Conservation (phyloP, 148 eudicot species). For the Cornus florida region DNA sequence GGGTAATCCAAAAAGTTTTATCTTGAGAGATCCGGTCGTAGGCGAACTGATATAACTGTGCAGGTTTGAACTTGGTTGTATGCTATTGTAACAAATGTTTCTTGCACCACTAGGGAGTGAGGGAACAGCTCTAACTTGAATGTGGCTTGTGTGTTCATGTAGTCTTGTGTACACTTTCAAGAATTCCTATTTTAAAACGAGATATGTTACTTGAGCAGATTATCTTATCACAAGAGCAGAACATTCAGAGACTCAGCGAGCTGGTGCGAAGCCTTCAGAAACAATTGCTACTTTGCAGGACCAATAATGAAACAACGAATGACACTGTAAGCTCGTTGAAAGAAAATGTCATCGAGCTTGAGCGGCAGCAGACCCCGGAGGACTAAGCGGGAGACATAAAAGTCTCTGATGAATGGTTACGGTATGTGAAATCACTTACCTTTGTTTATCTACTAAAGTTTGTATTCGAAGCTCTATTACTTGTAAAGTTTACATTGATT, state of each 20-base stretch:
- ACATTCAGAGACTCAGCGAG: slow-evolving; percentile 77
- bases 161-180: not conserved
- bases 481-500: too few relatives aligned
- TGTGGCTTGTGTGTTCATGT: not conserved
- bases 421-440: too few relatives aligned
- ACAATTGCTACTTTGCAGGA: slow-evolving; percentile 60
- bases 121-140: not conserved
- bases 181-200: not conserved
- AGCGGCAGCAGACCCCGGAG: slow-evolving; percentile 61
- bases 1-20: too few relatives aligned
- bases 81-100: not conserved
- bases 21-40: not conserved
- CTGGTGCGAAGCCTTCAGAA: slow-evolving; percentile 66
- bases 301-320: slow-evolving; percentile 50
- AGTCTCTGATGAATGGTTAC: not conserved
- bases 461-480: too few relatives aligned
- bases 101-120: not conserved
- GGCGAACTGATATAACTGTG: not conserved
- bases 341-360: slow-evolving; percentile 61
- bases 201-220: slow-evolving; percentile 42
- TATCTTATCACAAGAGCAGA: slow-evolving; percentile 90
- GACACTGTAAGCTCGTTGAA: slow-evolving; percentile 44
- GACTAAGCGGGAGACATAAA: slow-evolving; percentile 34
- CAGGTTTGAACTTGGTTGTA: not conserved
- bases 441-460: too few relatives aligned